These are phyloP conservation scores for Rhodotorula sp. DNA, from an alignment of 1,284 basidiomycete species.

Conservation along the genomic window DNA sequence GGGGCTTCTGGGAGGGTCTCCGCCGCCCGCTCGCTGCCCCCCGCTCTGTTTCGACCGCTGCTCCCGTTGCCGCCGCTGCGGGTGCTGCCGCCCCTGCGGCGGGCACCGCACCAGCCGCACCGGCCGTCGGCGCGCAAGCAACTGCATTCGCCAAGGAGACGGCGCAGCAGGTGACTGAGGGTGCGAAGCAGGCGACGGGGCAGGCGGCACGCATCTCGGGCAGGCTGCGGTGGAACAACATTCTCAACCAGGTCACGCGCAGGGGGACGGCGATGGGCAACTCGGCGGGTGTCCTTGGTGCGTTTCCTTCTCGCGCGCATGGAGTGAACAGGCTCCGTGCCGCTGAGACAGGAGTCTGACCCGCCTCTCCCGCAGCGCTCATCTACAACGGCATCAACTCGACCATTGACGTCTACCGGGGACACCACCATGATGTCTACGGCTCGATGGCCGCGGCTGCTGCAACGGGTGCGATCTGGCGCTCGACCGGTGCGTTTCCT, in stretches of 20 bases:
- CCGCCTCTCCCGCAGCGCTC: conserved; percentile 64
- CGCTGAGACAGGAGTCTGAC: conserved; percentile 1
- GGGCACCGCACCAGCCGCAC: conserved; percentile 33
- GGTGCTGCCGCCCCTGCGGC: conserved; percentile 26
- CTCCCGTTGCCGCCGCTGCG: conserved; percentile 26
- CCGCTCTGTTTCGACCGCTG: conserved; percentile 21
- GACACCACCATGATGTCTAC: conserved; percentile 82
- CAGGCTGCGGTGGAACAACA: conserved; percentile 90
- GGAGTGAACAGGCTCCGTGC: not conserved
- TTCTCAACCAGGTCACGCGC: conserved; percentile 94
- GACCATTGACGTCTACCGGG: conserved; percentile 78
- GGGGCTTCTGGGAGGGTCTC: conserved; percentile 95
- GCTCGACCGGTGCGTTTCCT: conserved; percentile 75
- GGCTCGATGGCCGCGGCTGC: conserved; percentile 92
- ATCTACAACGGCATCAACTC: conserved; percentile 97
- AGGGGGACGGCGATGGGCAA: conserved; percentile 98
- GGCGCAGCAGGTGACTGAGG: conserved; percentile 5
- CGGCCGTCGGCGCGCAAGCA: conserved; percentile 39
- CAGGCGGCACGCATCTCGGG: conserved; percentile 30
- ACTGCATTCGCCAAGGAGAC: conserved; percentile 38
- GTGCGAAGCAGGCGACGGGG: conserved; percentile 14
- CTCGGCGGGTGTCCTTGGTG: conserved; percentile 95
- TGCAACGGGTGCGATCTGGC: conserved; percentile 87
- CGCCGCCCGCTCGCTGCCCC: conserved; percentile 53
- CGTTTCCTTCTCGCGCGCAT: conserved; percentile 39